A percentile compares a stretch with the other conserved stretches of the same genome.
Evolutionary conservation across 306 rosid genomes (phyloP).

Genomic region (Prunus fruticosa): DNA sequence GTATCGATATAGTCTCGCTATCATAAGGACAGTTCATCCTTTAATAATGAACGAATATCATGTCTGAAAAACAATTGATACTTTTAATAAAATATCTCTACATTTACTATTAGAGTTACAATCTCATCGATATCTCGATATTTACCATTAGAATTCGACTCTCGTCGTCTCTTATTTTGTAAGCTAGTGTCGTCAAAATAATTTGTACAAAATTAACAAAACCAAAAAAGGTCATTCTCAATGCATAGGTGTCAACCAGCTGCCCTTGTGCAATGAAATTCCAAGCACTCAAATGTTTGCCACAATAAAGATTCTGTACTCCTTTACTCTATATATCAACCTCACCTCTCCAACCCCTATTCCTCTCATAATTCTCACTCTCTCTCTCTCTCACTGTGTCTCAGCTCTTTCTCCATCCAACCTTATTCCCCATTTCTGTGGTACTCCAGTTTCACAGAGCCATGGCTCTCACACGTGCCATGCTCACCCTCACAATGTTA

Average conservation of each 20-base stretch:
- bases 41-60: no score
- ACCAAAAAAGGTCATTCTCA: background rate
- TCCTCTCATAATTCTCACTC: constrained; percentile 12
- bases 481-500: constrained; percentile 36
- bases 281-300: constrained; percentile 8
- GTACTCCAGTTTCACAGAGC: background rate
- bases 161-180: no score
- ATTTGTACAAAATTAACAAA: background rate
- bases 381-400: background rate
- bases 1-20: no score
- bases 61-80: no score
- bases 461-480: constrained; percentile 55
- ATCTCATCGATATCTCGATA: no score
- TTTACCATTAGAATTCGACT: no score
- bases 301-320: constrained; percentile 7
- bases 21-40: no score
- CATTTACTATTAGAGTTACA: no score
- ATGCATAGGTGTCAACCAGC: constrained; percentile 24
- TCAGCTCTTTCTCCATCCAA: background rate
- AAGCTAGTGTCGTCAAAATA: background rate
- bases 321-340: constrained; percentile 34
- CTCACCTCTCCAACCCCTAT: constrained; percentile 24
- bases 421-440: background rate
- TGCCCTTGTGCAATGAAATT: constrained; percentile 13
- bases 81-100: no score